phyloP scores from a whole-genome alignment of 805 yeast genomes.

The Nakazawaea ishiwadae region DNA sequence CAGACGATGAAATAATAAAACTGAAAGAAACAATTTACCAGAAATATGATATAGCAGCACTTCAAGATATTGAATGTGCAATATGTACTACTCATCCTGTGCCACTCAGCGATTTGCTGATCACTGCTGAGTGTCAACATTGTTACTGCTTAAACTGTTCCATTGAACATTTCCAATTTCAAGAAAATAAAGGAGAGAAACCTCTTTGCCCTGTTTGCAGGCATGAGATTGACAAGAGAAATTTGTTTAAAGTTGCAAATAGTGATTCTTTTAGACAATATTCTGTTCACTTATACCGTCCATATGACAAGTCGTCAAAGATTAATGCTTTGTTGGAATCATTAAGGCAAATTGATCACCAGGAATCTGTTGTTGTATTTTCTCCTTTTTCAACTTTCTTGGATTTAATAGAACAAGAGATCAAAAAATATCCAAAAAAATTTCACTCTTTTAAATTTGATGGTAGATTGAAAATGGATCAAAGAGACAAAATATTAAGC shows the following conservation, averaged over 20 bases:
- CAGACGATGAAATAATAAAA: conserved; percentile 20
- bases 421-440: conserved; percentile 38
- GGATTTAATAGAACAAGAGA: conserved; percentile 65
- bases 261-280: conserved; percentile 17
- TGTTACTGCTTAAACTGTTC: conserved; percentile 72
- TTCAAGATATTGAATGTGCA: conserved; percentile 66
- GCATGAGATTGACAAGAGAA: conserved; percentile 40
- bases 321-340: conserved; percentile 63
- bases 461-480: conserved; percentile 67
- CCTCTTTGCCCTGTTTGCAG: conserved; percentile 80
- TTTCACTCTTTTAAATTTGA: conserved; percentile 69
- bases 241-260: conserved; percentile 37
- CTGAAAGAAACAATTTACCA: conserved; percentile 27
- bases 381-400: conserved; percentile 85
- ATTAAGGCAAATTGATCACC: conserved; percentile 51
- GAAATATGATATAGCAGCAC: conserved; percentile 23
- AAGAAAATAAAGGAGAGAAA: conserved; percentile 34
- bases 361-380: conserved; percentile 79
- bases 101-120: conserved; percentile 40
- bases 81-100: conserved; percentile 76
- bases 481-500: conserved; percentile 56
- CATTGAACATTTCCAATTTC: conserved; percentile 69
- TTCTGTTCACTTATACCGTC: conserved; percentile 37
- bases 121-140: conserved; percentile 78
- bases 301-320: conserved; percentile 63